These are phyloP conservation scores for Sordaria brevicollis DNA, from an alignment of 495 filamentous ascomycete species.

Conservation along the genomic window DNA sequence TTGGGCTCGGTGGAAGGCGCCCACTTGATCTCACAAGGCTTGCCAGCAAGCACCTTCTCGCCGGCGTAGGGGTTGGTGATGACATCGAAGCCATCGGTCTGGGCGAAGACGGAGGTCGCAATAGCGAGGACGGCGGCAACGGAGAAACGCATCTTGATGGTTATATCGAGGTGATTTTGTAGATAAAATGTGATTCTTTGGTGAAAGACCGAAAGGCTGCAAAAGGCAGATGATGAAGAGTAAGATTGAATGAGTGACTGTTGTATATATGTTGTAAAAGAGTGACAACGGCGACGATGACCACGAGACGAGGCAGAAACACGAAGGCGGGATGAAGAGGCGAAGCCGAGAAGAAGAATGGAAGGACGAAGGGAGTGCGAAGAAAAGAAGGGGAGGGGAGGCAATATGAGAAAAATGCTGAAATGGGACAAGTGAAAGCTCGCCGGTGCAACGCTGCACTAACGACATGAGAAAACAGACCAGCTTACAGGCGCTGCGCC, in stretches of 20 bases:
- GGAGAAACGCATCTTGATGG: constrained; percentile 35
- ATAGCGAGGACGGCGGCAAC: constrained; percentile 33
- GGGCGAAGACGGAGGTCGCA: constrained; percentile 30
- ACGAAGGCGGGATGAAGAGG: not conserved
- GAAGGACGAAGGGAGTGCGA: constrained; percentile 8
- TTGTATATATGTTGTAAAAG: constrained; percentile 3
- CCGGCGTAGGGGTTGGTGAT: constrained; percentile 23
- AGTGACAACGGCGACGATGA: constrained; percentile 2
- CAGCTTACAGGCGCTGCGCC: not conserved
- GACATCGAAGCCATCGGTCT: constrained; percentile 31
- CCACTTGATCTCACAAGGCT: constrained; percentile 26
- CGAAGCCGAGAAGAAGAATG: constrained; percentile 1
- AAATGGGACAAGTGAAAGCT: constrained; percentile 1
- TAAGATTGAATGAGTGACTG: constrained; percentile 7
- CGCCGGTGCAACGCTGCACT: not conserved
- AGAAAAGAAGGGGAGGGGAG: not conserved
- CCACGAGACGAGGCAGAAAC: not conserved
- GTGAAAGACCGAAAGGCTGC: not conserved
- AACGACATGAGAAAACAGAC: constrained; percentile 1
- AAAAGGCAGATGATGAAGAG: not conserved
- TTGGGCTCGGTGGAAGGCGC: constrained; percentile 7
- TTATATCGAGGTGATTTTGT: not conserved
- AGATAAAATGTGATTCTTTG: not conserved
- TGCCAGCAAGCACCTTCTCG: constrained; percentile 29
- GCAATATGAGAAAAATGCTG: not conserved